These are phyloP conservation scores for Hypoxylon sp. DNA, from an alignment of 2,329 filamentous ascomycete genomes.

Conservation along the genomic window DNA sequence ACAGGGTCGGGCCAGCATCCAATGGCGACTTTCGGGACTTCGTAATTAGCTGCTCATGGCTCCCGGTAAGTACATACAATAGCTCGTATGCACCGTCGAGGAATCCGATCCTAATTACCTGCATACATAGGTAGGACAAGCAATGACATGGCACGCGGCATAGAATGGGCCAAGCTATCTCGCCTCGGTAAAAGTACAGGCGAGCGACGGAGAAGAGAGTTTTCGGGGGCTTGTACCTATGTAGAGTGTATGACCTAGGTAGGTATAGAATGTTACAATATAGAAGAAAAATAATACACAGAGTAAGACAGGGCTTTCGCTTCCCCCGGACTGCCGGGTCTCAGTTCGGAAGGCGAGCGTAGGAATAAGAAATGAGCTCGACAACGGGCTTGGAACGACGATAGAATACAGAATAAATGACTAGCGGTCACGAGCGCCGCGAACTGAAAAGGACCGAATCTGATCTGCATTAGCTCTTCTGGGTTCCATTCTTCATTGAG, in stretches of 20 bases:
- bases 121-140: slow-evolving; percentile 14
- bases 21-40: slow-evolving; percentile 26
- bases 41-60: slow-evolving; percentile 11
- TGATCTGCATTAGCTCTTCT: slow-evolving; percentile 36
- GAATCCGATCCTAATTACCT: slow-evolving; percentile 19
- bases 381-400: slow-evolving; percentile 20
- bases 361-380: slow-evolving; percentile 25
- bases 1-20: slow-evolving; percentile 30
- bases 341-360: slow-evolving; percentile 15
- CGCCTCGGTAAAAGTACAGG: slow-evolving; percentile 34
- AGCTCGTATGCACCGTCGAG: slow-evolving; percentile 17
- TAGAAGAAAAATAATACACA: background rate
- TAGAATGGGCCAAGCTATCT: slow-evolving; percentile 27
- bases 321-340: slow-evolving; percentile 38
- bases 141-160: slow-evolving; percentile 9
- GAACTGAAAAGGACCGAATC: slow-evolving; percentile 41
- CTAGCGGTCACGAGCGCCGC: slow-evolving; percentile 33
- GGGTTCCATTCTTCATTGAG: slow-evolving; percentile 16
- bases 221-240: background rate
- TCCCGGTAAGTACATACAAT: slow-evolving; percentile 17
- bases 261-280: slow-evolving; percentile 1
- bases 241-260: background rate
- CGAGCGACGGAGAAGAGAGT: slow-evolving; percentile 20
- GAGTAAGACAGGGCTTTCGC: background rate
- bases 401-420: slow-evolving; percentile 31